These are phyloP conservation scores for Neofusicoccum cordaticola DNA, from an alignment of 2,329 filamentous ascomycete genomes.

Conservation along the genomic window DNA sequence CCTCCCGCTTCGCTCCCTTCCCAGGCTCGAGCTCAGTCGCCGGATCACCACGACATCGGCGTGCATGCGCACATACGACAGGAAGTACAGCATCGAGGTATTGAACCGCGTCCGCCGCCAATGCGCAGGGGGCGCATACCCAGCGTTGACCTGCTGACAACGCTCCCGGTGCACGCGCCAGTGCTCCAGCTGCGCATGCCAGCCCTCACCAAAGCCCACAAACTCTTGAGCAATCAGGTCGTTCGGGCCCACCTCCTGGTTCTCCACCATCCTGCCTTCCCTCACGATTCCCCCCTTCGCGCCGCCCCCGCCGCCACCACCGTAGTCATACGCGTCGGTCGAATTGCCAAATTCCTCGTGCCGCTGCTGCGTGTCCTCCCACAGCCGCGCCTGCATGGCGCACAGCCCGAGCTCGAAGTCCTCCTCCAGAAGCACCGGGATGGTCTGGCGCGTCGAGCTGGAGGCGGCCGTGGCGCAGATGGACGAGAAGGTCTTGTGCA, in stretches of 20 bases:
- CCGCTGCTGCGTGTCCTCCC: background rate
- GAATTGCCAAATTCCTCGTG: background rate
- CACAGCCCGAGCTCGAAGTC: background rate
- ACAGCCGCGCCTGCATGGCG: background rate
- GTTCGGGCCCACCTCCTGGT: background rate
- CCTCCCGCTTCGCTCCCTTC: background rate
- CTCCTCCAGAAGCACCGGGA: background rate
- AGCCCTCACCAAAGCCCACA: background rate
- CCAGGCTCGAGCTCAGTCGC: background rate
- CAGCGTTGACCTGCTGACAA: background rate
- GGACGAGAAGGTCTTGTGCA: conserved; percentile 1
- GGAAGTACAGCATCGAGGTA: background rate
- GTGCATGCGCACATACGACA: background rate
- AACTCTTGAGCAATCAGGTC: background rate
- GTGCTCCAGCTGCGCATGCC: background rate
- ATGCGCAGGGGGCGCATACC: background rate
- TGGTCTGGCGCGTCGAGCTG: background rate
- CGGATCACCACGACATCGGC: background rate
- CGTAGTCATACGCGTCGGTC: background rate
- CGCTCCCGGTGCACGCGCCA: background rate
- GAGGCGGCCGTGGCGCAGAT: background rate
- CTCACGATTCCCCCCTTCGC: background rate
- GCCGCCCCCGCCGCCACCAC: background rate
- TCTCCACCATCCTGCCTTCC: background rate
- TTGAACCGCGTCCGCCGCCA: background rate